phyloP scores from a whole-genome alignment of 2,329 filamentous ascomycete genomes.

The Trichoderma atrobrunneum region DNA sequence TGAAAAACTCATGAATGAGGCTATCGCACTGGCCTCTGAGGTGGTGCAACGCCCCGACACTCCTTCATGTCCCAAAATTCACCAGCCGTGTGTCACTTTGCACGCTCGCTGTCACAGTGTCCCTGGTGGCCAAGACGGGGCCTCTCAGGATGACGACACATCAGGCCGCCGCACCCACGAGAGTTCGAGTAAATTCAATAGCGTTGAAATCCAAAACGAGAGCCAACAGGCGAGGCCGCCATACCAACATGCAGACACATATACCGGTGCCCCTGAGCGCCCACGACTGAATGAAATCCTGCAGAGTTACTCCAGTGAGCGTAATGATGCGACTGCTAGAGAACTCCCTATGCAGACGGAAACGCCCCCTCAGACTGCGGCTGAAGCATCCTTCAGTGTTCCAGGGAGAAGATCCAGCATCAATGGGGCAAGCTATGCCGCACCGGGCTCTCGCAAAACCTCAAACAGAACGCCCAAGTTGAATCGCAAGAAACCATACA shows the following conservation, averaged over 20 bases:
- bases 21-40: constrained; percentile 43
- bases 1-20: constrained; percentile 47
- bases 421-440: background rate
- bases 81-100: constrained; percentile 20
- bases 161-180: constrained; percentile 13
- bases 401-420: constrained; percentile 23
- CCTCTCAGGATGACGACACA: constrained; percentile 5
- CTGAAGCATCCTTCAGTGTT: constrained; percentile 14
- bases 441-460: background rate
- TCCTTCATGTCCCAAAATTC: constrained; percentile 16
- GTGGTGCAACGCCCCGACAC: constrained; percentile 35
- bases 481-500: constrained; percentile 5
- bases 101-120: constrained; percentile 18
- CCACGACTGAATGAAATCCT: constrained; percentile 29
- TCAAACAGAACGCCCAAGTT: background rate
- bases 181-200: constrained; percentile 7
- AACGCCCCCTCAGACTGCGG: background rate
- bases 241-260: constrained; percentile 30
- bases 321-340: background rate
- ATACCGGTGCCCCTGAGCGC: constrained; percentile 23
- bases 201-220: constrained; percentile 16
- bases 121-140: background rate
- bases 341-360: background rate
- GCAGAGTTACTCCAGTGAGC: constrained; percentile 28
- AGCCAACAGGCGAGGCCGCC: constrained; percentile 16